Conservation (phyloP, 345 rosid genomes). For the Hevea brasiliensis region DNA sequence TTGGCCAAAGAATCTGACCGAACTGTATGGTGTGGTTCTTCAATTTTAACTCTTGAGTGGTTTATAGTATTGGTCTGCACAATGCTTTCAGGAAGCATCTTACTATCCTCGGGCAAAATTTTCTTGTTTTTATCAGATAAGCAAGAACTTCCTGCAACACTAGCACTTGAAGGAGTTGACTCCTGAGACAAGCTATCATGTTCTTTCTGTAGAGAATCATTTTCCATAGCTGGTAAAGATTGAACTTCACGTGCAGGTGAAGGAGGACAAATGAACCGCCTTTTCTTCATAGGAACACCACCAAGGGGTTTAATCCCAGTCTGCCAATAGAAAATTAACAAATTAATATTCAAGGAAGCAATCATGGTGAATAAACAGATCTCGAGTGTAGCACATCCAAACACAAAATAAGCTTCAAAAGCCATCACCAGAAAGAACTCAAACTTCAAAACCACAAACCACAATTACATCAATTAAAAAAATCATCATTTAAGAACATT, state of each 20-base stretch:
- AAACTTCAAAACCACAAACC: not conserved
- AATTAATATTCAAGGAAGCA: constrained; percentile 18
- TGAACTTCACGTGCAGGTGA: constrained; percentile 40
- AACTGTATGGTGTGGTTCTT: constrained; percentile 28
- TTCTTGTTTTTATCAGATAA: constrained; percentile 28
- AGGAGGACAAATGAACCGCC: constrained; percentile 52
- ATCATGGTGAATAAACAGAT: not conserved
- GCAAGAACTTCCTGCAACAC: constrained; percentile 22
- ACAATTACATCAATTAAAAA: not conserved
- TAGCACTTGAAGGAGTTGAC: constrained; percentile 31
- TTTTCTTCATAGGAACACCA: constrained; percentile 79
- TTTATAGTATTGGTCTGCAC: constrained; percentile 12
- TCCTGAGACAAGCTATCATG: constrained; percentile 23
- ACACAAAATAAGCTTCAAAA: not conserved
- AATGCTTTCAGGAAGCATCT: constrained; percentile 2
- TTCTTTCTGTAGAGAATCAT: constrained; percentile 18
- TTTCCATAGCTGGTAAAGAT: not conserved
- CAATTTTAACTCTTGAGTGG: constrained; percentile 32
- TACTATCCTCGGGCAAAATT: constrained; percentile 5
- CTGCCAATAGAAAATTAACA: constrained; percentile 42
- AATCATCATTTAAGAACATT: not conserved
- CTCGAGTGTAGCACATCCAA: not conserved
- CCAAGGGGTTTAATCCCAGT: constrained; percentile 43
- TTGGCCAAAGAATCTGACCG: constrained; percentile 30
- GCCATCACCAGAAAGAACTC: not conserved